Conservation (phyloP, 257 asterid species). For the Plantago major region DNA sequence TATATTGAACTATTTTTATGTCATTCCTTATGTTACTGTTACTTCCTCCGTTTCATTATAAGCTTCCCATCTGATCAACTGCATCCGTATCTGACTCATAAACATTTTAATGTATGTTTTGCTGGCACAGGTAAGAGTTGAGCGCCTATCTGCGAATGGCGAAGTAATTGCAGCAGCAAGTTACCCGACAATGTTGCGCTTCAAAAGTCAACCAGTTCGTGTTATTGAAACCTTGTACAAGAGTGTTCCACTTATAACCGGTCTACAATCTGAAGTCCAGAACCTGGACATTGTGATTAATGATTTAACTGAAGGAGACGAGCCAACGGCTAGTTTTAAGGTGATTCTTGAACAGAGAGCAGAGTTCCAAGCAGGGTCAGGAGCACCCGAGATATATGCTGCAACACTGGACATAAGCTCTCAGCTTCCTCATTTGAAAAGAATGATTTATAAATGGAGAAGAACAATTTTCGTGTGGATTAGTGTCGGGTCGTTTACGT, state of each 20-base stretch:
- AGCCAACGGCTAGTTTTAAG: constrained; percentile 33
- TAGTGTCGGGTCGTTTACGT: constrained; percentile 25
- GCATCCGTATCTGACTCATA: too few species aligned
- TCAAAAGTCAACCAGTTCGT: constrained; percentile 45
- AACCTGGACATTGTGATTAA: constrained; percentile 27
- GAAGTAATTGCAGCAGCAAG: constrained; percentile 32
- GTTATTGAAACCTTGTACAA: constrained; percentile 31
- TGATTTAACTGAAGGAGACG: constrained; percentile 36
- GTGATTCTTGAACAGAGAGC: constrained; percentile 55
- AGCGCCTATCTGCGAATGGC: constrained; percentile 39
- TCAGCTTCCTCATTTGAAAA: constrained; percentile 38
- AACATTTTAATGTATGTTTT: too few species aligned
- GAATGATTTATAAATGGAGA: constrained; percentile 46
- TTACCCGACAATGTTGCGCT: constrained; percentile 49
- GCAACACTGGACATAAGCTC: constrained; percentile 41
- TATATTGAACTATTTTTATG: constrained; percentile 4
- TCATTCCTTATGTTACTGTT: too few species aligned
- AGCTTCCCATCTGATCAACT: too few species aligned
- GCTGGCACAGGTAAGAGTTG: constrained; percentile 44
- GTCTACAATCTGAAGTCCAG: constrained; percentile 51
- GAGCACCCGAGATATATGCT: constrained; percentile 50
- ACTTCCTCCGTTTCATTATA: too few species aligned
- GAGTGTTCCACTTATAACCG: constrained; percentile 43
- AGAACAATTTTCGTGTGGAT: constrained; percentile 52
- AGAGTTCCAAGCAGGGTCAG: constrained; percentile 36